These are phyloP conservation scores for Asterionellopsis glacialis DNA, from an alignment of 108 stramenopile genomes.

Conservation along the genomic window DNA sequence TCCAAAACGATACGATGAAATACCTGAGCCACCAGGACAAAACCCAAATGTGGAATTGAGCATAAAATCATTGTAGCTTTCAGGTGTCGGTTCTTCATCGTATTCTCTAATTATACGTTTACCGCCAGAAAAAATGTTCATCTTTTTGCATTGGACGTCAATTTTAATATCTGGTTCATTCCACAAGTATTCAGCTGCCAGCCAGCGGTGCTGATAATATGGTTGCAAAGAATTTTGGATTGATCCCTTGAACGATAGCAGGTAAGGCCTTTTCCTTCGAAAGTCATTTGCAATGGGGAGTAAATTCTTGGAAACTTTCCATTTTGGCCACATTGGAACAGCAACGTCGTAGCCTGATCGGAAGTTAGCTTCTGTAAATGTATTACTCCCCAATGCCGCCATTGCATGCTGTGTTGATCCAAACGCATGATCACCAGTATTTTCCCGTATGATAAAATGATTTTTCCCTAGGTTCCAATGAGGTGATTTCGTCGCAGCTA, in stretches of 20 bases:
- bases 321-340: too few species aligned
- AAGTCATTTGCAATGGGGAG: too few species aligned
- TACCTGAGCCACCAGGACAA: slow-evolving; percentile 26
- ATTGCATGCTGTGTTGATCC: too few species aligned
- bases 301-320: too few species aligned
- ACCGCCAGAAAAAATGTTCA: not conserved
- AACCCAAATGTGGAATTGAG: slow-evolving; percentile 20
- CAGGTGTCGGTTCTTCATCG: not conserved
- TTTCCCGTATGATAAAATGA: too few species aligned
- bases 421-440: too few species aligned
- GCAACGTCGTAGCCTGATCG: slow-evolving; percentile 20
- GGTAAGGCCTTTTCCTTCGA: too few species aligned
- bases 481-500: too few species aligned
- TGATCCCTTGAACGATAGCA: slow-evolving; percentile 17
- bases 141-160: slow-evolving; percentile 26
- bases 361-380: slow-evolving; percentile 8
- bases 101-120: slow-evolving; percentile 6
- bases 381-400: slow-evolving; percentile 10
- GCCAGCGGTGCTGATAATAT: slow-evolving; percentile 29
- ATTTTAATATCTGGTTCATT: slow-evolving; percentile 9
- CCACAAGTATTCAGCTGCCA: slow-evolving; percentile 23
- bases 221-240: slow-evolving; percentile 20
- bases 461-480: too few species aligned
- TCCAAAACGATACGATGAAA: slow-evolving; percentile 24
- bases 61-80: slow-evolving; percentile 15